Base-by-base conservation (phyloP, 352 stramenopile genomes). In the Phytopythium delawarense region DNA sequence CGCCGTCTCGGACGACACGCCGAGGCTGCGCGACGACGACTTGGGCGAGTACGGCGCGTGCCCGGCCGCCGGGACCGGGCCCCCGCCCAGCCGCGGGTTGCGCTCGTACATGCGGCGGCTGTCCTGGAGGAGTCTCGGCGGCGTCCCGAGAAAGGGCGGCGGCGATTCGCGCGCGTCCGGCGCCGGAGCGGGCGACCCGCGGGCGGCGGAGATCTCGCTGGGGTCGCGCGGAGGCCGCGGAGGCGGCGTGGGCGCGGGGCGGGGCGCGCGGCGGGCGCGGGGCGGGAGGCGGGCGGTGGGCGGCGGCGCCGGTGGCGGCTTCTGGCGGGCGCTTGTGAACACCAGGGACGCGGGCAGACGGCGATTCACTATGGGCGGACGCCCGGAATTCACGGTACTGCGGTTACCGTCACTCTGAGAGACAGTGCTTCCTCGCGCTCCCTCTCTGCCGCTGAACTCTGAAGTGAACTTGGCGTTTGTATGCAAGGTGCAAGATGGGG, bases 1-100 rank as follows among this genome's bases (percentile, higher is more conserved):
- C 18, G 66, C 64, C 7, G 65, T 78, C 40, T 69, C 59, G 8
- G 75, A 79, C 28, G 72, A 84, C 23, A 71, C 65, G 49, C 64
- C 67, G 2, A 72, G 62, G n/a, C 67, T 77, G 39, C 66, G 68
- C 20, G 75, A 78, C 37, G 74, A 81, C 53, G 59, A 57, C 59
- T 61, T 65, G 56, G 34, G 51, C 61, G 61, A 52, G 65, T 69
- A 49, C 58, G 59, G 35, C 52, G 50, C 42, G 25, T 30, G 42
- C 16, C 57, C 37, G 1, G 54, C 28, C 16, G 50, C 34, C 21
- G 50, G 51, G 11, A 45, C 20, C 32, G 51, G 32, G 12, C 51
- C 51, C 11, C 9, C 51, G 51, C 51, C 51, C 7, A 57, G 28
- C 51, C 51, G 51, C 28, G 51, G 51, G 18, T 57, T 45, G 18